A percentile compares a stretch with the other conserved stretches of the same genome.
phyloP scores from a whole-genome alignment of 805 yeast species.

The Sugiyamaella floridensis region DNA sequence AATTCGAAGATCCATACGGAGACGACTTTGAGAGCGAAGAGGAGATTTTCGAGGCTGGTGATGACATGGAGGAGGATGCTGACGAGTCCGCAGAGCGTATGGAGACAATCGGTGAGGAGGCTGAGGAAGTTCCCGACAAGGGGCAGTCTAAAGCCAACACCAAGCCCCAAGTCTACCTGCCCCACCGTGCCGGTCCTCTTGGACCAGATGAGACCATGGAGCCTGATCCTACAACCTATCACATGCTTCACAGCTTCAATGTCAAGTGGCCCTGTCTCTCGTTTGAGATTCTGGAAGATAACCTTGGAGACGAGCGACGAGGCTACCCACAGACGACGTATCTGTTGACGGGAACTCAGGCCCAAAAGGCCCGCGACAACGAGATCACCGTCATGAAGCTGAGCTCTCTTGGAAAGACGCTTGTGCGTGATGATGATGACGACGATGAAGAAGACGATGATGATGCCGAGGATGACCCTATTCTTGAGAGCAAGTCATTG shows the following conservation, averaged over 20 bases:
- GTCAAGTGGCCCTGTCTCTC: conserved; percentile 97
- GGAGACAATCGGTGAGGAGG: conserved; percentile 15
- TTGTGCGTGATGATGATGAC: conserved; percentile 74
- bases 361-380: conserved; percentile 77
- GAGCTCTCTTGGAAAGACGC: conserved; percentile 73
- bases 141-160: conserved; percentile 36
- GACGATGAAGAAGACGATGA: conserved; percentile 69
- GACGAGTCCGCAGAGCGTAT: conserved; percentile 47
- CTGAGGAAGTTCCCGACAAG: conserved; percentile 32
- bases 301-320: conserved; percentile 81
- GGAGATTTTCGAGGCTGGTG: conserved; percentile 61
- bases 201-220: conserved; percentile 95
- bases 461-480: conserved; percentile 69
- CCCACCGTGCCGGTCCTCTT: conserved; percentile 80
- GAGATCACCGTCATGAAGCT: conserved; percentile 80
- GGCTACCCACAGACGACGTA: conserved; percentile 81
- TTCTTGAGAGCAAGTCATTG: conserved; percentile 77
- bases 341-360: conserved; percentile 90
- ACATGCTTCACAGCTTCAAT: conserved; percentile 90
- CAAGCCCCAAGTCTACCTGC: conserved; percentile 53
- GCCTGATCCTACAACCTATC: conserved; percentile 93
- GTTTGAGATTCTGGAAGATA: conserved; percentile 80
- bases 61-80: conserved; percentile 84
- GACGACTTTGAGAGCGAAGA: conserved; percentile 92
- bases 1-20: conserved; percentile 58